Evolutionary conservation across 2,329 filamentous ascomycete genomes (phyloP).

Genomic region (Cladosporium sp.): DNA sequence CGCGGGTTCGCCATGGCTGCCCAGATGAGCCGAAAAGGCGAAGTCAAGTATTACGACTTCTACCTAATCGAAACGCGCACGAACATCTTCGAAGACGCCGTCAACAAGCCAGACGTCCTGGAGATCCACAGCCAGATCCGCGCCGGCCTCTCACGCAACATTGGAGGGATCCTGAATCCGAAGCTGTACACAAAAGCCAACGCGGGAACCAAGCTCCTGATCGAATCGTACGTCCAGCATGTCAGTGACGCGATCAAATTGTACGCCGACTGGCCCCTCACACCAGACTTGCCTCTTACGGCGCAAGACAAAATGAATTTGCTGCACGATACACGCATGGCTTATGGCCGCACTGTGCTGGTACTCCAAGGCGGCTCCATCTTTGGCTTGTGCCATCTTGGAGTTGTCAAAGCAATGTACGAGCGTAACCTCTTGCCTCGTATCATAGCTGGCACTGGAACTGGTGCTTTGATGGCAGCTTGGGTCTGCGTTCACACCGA

Average conservation of each 20-base stretch:
- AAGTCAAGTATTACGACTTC: conserved; percentile 71
- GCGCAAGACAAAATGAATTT: conserved; percentile 78
- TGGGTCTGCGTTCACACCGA: conserved; percentile 85
- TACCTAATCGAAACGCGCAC: conserved; percentile 77
- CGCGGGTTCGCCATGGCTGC: conserved; percentile 61
- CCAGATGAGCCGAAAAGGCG: conserved; percentile 62
- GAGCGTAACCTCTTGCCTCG: conserved; percentile 77
- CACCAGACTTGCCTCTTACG: conserved; percentile 38
- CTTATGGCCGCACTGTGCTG: conserved; percentile 82
- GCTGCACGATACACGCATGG: conserved; percentile 82
- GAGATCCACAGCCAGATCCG: conserved; percentile 77
- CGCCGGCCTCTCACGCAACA: conserved; percentile 74
- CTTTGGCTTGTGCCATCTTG: conserved; percentile 86
- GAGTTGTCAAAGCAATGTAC: conserved; percentile 85
- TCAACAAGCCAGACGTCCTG: conserved; percentile 61
- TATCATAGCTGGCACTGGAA: conserved; percentile 89
- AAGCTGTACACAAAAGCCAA: conserved; percentile 83
- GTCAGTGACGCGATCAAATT: conserved; percentile 80
- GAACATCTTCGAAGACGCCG: conserved; percentile 35
- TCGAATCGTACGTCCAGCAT: conserved; percentile 86
- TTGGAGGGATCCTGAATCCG: conserved; percentile 85
- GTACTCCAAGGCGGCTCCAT: conserved; percentile 89
- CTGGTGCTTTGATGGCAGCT: conserved; percentile 85
- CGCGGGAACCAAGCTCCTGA: conserved; percentile 83
- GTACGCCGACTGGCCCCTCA: conserved; percentile 67